Evolutionary conservation across 129 eudicot genomes (phyloP), one percentile per base, ranked within the genome.

Genomic region (Ambrosia trifida): DNA sequence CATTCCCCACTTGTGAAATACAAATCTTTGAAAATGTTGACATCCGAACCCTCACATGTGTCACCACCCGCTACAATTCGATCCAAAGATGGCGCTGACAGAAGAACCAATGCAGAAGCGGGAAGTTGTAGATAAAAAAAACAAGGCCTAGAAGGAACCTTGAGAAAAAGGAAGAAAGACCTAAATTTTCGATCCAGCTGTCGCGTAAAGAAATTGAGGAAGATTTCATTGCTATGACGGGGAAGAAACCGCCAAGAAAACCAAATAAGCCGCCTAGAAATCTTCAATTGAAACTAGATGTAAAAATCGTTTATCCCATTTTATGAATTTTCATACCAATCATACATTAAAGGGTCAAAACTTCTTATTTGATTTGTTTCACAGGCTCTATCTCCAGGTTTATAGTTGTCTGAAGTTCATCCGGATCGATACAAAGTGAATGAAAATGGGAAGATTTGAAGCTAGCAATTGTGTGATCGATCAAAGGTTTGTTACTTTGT

Each of bases 391-490:
- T 84, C 71, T 74, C 97, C 97, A 0, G 97, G 90, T 16, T 70
- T 82, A 13, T 69, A 78, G 84, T 47, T 86, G 71, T 69, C 77
- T 16, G 87, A 86, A 82, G 77, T 88, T 58, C 69, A 84, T 72
- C 76, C 84, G 8, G 96, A 88, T 66, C 72, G 72, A 74, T 91
- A 91, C 80, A 88, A 85, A 82, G 87, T 91, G 64, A 87, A 85
- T 20, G 75, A 77, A 38, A 51, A 52, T 31, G 78, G 83, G 52
- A 84, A 80, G 68, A 45, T 28, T 28, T 43, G 57, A 72, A 38
- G 72, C 44, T 40, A 40, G 28, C 30, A 8, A 5, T 0, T 56
- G 14, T 28, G 16, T 20, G 11, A 20, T 3, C 4, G 16, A 64
- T 64, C 32, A 18, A 0, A 41, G 66, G 32, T 30, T 56, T 57